Conservation (phyloP, 169 alveolate genomes). For the Plasmodium berghei region DNA sequence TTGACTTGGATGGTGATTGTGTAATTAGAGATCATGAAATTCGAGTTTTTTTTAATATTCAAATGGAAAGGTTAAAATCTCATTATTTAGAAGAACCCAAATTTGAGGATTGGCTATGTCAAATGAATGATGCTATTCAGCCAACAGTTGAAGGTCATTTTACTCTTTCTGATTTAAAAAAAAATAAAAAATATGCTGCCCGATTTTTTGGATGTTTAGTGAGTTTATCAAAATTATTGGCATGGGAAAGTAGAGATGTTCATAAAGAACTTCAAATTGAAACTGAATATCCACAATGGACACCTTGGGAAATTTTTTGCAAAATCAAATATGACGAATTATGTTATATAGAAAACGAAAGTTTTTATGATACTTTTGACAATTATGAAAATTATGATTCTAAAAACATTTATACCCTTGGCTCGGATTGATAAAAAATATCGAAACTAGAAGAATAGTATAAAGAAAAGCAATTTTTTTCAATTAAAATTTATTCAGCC, state of each 20-base stretch:
- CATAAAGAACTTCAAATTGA: slow-evolving; percentile 73
- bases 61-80: slow-evolving; percentile 70
- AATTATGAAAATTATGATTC: slow-evolving; percentile 13
- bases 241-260: slow-evolving; percentile 77
- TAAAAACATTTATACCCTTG: not conserved
- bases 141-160: slow-evolving; percentile 70
- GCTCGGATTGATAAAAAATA: not conserved
- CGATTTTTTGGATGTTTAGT: slow-evolving; percentile 72
- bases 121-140: slow-evolving; percentile 77
- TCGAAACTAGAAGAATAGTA: no score
- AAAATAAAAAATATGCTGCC: slow-evolving; percentile 72
- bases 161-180: slow-evolving; percentile 71
- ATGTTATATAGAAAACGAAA: slow-evolving; percentile 70
- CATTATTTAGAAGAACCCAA: slow-evolving; percentile 77
- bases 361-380: slow-evolving; percentile 56
- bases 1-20: slow-evolving; percentile 72
- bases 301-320: slow-evolving; percentile 77
- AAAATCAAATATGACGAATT: slow-evolving; percentile 69
- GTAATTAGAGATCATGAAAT: slow-evolving; percentile 76
- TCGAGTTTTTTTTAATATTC: slow-evolving; percentile 70
- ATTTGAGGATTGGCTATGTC: slow-evolving; percentile 77
- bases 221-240: slow-evolving; percentile 68
- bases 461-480: no score
- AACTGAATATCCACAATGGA: slow-evolving; percentile 54
- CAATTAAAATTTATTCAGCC: no score